Percentiles rank a stretch among this genome's conserved stretches.
These are phyloP conservation scores for Schrenkiella parvula DNA, from an alignment of 345 rosid species.

Conservation along the genomic window DNA sequence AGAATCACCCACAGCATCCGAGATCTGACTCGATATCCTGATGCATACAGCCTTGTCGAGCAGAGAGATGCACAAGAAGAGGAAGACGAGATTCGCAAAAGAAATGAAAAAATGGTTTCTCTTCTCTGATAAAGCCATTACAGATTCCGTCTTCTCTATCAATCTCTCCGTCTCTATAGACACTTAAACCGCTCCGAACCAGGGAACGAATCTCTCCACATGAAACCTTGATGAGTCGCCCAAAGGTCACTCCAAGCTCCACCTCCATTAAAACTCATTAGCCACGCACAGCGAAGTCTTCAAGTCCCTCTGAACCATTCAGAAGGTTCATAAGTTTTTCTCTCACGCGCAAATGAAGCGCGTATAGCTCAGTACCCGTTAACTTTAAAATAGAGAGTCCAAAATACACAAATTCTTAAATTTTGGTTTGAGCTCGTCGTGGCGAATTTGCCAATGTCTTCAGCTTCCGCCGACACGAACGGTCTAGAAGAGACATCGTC, in stretches of 20 bases:
- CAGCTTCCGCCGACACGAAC: too few relatives aligned
- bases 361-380: too few relatives aligned
- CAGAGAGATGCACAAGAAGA: slow-evolving; percentile 28
- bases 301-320: neutral
- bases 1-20: slow-evolving; percentile 31
- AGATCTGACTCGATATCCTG: slow-evolving; percentile 55
- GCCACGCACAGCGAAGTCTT: neutral
- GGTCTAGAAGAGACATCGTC: too few relatives aligned
- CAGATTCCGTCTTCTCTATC: neutral
- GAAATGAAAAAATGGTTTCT: slow-evolving; percentile 5
- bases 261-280: neutral
- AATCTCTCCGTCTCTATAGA: neutral
- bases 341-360: too few relatives aligned
- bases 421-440: too few relatives aligned
- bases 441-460: too few relatives aligned
- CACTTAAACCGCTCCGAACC: slow-evolving; percentile 4
- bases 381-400: too few relatives aligned
- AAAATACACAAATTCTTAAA: too few relatives aligned
- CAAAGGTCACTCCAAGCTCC: slow-evolving; percentile 11
- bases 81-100: slow-evolving; percentile 1
- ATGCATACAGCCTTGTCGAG: slow-evolving; percentile 42
- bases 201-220: slow-evolving; percentile 1
- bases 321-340: too few relatives aligned
- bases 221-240: slow-evolving; percentile 5
- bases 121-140: slow-evolving; percentile 37